Conservation (phyloP, 106 monocot species). For the Dioscorea zingiberensis region DNA sequence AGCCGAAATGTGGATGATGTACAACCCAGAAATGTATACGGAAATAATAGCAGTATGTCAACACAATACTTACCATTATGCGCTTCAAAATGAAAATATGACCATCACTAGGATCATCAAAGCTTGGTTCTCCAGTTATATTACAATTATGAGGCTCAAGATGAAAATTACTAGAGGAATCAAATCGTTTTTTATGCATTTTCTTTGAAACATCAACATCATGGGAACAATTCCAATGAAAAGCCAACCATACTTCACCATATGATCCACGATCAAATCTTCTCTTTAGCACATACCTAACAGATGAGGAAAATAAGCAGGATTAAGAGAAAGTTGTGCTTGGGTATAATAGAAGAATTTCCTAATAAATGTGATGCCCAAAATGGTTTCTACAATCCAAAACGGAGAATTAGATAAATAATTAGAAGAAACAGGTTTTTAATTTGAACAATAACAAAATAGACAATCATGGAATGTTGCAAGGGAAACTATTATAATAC, state of each 20-base stretch:
- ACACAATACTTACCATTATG: constrained; percentile 61
- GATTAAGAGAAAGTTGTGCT: too few species aligned
- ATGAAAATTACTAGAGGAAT: constrained; percentile 8
- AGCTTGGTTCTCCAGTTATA: constrained; percentile 18
- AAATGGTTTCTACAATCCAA: too few species aligned
- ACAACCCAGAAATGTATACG: too few species aligned
- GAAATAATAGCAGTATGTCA: neutral
- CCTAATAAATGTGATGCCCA: too few species aligned
- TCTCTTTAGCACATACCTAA: constrained; percentile 70
- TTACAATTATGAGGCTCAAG: constrained; percentile 19
- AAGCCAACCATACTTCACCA: constrained; percentile 98
- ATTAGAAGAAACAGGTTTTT: too few species aligned
- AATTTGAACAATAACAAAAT: too few species aligned
- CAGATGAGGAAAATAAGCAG: neutral
- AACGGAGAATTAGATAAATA: too few species aligned
- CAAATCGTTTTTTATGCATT: constrained; percentile 8
- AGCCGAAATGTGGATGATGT: too few species aligned
- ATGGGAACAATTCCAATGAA: constrained; percentile 83
- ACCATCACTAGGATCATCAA: constrained; percentile 25
- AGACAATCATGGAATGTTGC: too few species aligned
- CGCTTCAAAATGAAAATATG: constrained; percentile 89
- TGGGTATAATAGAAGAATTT: too few species aligned
- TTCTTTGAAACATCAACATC: constrained; percentile 15
- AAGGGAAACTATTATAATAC: too few species aligned
- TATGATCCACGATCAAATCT: constrained; percentile 88